Evolutionary conservation across 495 filamentous ascomycete genomes (phyloP), one percentile per base, ranked within the genome.

Genomic region (Letharia lupina): DNA sequence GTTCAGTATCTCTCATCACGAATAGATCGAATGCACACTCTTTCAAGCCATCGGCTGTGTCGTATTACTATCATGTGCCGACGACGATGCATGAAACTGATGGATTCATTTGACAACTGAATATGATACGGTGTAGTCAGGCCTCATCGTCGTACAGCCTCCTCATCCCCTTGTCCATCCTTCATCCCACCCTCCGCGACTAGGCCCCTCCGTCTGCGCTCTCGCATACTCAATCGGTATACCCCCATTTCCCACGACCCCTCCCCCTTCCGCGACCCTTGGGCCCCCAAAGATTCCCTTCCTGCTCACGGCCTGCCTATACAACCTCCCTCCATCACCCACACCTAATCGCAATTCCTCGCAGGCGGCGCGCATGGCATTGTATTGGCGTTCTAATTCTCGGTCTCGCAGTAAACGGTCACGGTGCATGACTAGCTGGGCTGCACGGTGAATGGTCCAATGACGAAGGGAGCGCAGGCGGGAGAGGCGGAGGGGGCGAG

Each of bases 361-460:
- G 78, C 89, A 91, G 37, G 92, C 91, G 45, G 76, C 74, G 61
- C 81, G 78, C 89, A 96, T 96, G 70, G 81, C 83, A 77, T 91
- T 87, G 76, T 91, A 89, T 80, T 87, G 86, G 60, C 86, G 79
- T 78, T 89, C 80, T 48, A 94, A 79, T 71, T 86, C 86, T 42
- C 78, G 75, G 72, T 87, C 82, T 58, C 85, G 81, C 56, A 74
- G 75, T 45, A 80, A 79, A 60, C 86, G 85, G 75, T 85, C 81
- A 70, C 87, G 79, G 63, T 84, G 80, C 70, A 84, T 84, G 77
- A 85, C 86, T 54, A 96, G 76, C 66, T 89, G 80, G 89, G 91
- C 97, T 31, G 93, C 94, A 70, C 94, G 91, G 79, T 98, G 93
- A 80, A 99, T 98, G 62, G 94, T 96, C 94, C 95, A 99, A 81